phyloP scores from a whole-genome alignment of 257 asterid species.

The Solanum bulbocastanum region DNA sequence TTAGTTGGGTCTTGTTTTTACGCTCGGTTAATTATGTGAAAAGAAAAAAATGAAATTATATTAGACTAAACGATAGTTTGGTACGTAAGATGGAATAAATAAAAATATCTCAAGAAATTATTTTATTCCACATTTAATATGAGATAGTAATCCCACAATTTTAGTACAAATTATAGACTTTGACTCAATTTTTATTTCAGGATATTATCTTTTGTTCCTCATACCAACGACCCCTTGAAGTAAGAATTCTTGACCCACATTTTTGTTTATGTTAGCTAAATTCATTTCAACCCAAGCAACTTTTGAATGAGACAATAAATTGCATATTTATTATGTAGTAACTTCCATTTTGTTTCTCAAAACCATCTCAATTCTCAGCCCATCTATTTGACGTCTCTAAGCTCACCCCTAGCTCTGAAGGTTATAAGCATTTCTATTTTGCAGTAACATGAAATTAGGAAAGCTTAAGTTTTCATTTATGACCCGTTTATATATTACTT shows the following conservation, averaged over 20 bases:
- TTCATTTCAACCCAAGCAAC: neutral
- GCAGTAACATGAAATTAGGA: neutral
- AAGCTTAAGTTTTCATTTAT: neutral
- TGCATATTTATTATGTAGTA: neutral
- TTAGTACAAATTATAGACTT: neutral
- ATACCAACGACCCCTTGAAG: neutral
- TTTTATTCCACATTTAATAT: neutral
- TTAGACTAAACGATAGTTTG: neutral
- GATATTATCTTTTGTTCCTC: neutral
- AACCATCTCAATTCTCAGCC: fast-evolving
- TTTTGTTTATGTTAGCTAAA: neutral
- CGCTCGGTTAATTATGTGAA: neutral
- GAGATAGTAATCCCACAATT: neutral
- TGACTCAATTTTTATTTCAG: neutral
- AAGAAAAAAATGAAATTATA: neutral
- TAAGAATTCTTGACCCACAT: neutral
- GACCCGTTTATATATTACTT: neutral
- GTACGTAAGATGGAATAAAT: neutral
- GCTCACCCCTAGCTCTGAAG: neutral
- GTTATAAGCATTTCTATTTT: neutral
- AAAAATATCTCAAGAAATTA: neutral
- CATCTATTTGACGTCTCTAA: neutral
- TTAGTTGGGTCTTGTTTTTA: neutral
- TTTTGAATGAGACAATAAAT: neutral
- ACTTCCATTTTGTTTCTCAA: neutral